Conservation (phyloP, 202 grass and related monocot genomes). For the Panicum hallii region DNA sequence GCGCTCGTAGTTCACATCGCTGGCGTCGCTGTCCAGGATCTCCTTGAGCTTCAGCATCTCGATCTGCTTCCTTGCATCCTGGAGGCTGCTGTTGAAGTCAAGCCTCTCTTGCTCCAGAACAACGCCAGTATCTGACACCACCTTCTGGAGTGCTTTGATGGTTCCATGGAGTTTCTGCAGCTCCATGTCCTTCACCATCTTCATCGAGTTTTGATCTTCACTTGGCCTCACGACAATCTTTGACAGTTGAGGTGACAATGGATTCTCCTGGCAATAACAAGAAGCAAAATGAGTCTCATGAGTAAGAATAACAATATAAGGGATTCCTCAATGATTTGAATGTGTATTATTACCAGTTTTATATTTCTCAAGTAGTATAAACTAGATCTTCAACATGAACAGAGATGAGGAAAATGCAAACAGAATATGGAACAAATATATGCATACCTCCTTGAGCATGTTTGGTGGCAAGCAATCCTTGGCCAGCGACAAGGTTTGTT, state of each 20-base stretch:
- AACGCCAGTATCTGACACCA: constrained; percentile 68
- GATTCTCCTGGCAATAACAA: constrained; percentile 59
- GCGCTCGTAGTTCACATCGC: constrained; percentile 56
- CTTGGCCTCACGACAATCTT: constrained; percentile 60
- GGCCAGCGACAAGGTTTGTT: constrained; percentile 65
- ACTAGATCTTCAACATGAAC: constrained; percentile 27
- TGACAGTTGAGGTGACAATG: constrained; percentile 51
- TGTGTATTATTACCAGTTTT: neutral
- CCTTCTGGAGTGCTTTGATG: constrained; percentile 86
- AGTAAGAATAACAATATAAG: constrained; percentile 5
- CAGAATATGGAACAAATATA: constrained; percentile 16
- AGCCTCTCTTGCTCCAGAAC: constrained; percentile 80
- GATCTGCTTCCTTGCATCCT: constrained; percentile 82
- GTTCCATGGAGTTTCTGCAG: constrained; percentile 74
- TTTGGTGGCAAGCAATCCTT: constrained; percentile 59
- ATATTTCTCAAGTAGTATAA: constrained; percentile 15
- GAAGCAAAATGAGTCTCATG: neutral
- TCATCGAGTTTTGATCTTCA: constrained; percentile 49
- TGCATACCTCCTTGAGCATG: constrained; percentile 69
- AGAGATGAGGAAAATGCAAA: neutral
- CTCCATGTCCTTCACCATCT: constrained; percentile 65
- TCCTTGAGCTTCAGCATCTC: constrained; percentile 70
- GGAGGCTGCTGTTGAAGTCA: constrained; percentile 72
- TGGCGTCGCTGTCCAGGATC: constrained; percentile 57
- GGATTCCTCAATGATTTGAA: neutral